Evolutionary conservation across 306 rosid genomes (phyloP).

Genomic region (Oemleria cerasiformis): DNA sequence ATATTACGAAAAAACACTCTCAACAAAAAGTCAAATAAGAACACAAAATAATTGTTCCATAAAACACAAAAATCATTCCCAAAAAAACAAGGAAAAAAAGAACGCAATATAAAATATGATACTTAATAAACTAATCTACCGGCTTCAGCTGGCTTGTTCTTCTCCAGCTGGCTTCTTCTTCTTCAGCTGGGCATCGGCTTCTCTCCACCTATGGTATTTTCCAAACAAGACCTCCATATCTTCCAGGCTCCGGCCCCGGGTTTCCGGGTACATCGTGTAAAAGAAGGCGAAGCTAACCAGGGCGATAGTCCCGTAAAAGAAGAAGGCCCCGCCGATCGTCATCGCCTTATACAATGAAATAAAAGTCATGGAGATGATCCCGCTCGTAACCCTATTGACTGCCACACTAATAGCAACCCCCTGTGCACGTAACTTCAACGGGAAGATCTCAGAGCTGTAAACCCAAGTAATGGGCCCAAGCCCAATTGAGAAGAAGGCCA

Average conservation of each 20-base stretch:
- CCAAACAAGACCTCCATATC: conserved; percentile 52
- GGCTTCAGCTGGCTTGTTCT: neutral
- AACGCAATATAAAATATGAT: no score
- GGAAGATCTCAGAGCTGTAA: conserved; percentile 58
- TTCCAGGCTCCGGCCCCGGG: conserved; percentile 48
- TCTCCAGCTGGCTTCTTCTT: neutral
- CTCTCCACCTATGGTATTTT: neutral
- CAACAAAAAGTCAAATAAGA: no score
- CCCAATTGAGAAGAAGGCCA: conserved; percentile 63
- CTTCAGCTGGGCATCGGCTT: neutral
- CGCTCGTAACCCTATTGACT: conserved; percentile 53
- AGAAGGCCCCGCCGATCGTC: conserved; percentile 51
- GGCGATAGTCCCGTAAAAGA: conserved; percentile 31
- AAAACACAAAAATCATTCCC: no score
- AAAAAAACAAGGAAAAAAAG: no score
- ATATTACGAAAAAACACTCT: no score
- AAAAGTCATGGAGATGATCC: conserved; percentile 49
- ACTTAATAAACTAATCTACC: no score
- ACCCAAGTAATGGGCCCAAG: conserved; percentile 70
- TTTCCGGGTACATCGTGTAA: conserved; percentile 45
- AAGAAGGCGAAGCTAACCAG: conserved; percentile 29
- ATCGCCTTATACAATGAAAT: conserved; percentile 32
- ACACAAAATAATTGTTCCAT: no score
- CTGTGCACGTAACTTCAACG: conserved; percentile 56
- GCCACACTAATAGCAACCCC: conserved; percentile 53